phyloP scores from a whole-genome alignment of 192 early-diverging fungal genomes.

The Coemansia sp. region DNA sequence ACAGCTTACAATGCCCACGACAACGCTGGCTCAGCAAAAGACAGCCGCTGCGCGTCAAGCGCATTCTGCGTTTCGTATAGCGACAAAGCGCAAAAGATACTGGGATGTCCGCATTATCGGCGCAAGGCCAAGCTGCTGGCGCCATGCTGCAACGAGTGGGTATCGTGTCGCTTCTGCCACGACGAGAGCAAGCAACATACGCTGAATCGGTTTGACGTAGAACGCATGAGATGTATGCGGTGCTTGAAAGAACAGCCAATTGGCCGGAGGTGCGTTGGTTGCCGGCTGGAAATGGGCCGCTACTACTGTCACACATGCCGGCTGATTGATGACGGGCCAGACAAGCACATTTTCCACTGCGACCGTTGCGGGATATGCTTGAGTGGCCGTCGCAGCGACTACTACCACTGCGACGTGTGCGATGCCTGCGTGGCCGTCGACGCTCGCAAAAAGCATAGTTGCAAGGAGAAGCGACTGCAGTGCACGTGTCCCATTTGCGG shows the following conservation, averaged over 20 bases:
- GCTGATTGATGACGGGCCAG: slow-evolving; percentile 81
- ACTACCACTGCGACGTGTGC: slow-evolving; percentile 88
- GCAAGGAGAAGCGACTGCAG: slow-evolving; percentile 87
- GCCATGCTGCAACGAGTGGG: slow-evolving; percentile 71
- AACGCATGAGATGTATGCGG: slow-evolving; percentile 92
- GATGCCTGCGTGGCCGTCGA: slow-evolving; percentile 82
- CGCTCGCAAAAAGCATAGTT: slow-evolving; percentile 74
- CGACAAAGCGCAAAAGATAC: slow-evolving; percentile 6
- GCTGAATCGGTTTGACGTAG: slow-evolving; percentile 62
- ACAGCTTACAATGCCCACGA: too few relatives aligned
- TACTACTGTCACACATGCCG: slow-evolving; percentile 91
- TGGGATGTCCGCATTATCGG: slow-evolving; percentile 45
- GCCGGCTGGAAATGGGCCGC: slow-evolving; percentile 57
- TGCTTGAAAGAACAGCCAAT: slow-evolving; percentile 78
- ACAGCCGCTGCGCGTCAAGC: neutral
- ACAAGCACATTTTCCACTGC: slow-evolving; percentile 90
- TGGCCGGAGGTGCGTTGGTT: slow-evolving; percentile 64
- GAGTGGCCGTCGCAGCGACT: slow-evolving; percentile 75
- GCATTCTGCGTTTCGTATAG: slow-evolving; percentile 8
- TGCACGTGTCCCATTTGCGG: slow-evolving; percentile 95
- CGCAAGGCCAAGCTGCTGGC: slow-evolving; percentile 49
- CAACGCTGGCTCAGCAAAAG: neutral
- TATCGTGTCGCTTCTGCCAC: slow-evolving; percentile 74
- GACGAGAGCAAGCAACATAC: slow-evolving; percentile 62
- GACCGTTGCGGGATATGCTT: slow-evolving; percentile 90